Evolutionary conservation across 345 rosid genomes (phyloP).

Genomic region (Gossypium stocksii): DNA sequence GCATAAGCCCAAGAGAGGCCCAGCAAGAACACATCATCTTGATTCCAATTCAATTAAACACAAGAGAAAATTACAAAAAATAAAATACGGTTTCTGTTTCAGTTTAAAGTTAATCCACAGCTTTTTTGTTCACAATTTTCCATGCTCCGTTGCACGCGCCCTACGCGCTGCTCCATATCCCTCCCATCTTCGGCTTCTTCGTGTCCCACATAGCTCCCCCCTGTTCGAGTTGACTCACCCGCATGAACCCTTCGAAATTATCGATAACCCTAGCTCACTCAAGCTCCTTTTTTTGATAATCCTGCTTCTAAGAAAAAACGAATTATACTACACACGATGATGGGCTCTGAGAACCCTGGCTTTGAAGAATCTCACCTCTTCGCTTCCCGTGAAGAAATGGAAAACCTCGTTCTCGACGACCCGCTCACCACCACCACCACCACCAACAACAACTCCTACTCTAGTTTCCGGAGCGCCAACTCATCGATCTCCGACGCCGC

Average conservation of each 20-base stretch:
- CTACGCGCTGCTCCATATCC: conserved; percentile 38
- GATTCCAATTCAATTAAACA: background rate
- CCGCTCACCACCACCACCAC: conserved; percentile 18
- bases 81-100: background rate
- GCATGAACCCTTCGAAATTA: conserved; percentile 5
- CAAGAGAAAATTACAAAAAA: background rate
- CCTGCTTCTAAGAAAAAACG: too few relatives aligned
- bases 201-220: background rate
- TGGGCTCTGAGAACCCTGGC: conserved; percentile 77
- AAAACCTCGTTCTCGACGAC: conserved; percentile 58
- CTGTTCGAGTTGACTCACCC: conserved; percentile 23
- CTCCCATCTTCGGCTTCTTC: background rate
- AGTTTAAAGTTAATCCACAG: background rate
- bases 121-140: background rate
- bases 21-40: background rate
- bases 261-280: conserved; percentile 25
- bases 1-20: background rate
- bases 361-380: conserved; percentile 47
- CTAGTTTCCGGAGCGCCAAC: conserved; percentile 58
- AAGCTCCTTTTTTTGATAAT: conserved; percentile 18
- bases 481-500: conserved; percentile 45
- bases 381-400: conserved; percentile 66
- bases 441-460: conserved; percentile 28
- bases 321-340: conserved; percentile 36
- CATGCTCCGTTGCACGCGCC: background rate